Evolutionary conservation across 495 filamentous ascomycete species (phyloP).

Genomic region (Haplographium delicatum): DNA sequence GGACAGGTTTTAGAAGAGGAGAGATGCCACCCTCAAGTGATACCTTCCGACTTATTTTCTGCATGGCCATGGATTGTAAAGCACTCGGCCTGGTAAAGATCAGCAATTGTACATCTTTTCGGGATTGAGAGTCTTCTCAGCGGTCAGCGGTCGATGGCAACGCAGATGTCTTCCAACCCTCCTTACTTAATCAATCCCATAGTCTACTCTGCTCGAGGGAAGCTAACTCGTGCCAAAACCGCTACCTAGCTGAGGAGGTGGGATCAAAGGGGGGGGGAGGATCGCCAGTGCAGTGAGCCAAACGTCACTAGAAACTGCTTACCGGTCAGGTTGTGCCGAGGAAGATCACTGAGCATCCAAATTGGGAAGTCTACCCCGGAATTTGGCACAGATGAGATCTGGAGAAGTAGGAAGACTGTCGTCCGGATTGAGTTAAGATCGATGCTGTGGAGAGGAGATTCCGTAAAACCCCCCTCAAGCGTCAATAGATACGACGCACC

Average conservation of each 20-base stretch:
- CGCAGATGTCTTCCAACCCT: no score
- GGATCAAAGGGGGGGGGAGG: no score
- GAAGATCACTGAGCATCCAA: neutral
- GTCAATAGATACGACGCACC: no score
- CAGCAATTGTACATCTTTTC: neutral
- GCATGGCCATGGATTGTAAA: slow-evolving; percentile 10
- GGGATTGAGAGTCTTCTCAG: neutral
- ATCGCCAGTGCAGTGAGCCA: no score
- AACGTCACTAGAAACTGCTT: neutral
- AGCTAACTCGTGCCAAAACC: no score
- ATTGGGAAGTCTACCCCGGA: slow-evolving; percentile 22
- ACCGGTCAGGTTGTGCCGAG: neutral
- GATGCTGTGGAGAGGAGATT: neutral
- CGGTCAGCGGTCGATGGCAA: no score
- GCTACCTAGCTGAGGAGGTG: no score
- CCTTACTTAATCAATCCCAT: no score
- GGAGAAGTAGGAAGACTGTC: slow-evolving; percentile 1
- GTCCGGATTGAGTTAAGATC: neutral
- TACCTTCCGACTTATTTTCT: neutral
- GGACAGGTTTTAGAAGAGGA: slow-evolving; percentile 49
- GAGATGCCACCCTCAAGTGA: slow-evolving; percentile 22
- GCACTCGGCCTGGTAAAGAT: neutral
- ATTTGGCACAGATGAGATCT: slow-evolving; percentile 7
- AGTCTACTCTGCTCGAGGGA: no score
- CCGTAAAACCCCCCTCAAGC: no score